Evolutionary conservation across 805 yeast species (phyloP).

Genomic region (Saccharomyces jurei): DNA sequence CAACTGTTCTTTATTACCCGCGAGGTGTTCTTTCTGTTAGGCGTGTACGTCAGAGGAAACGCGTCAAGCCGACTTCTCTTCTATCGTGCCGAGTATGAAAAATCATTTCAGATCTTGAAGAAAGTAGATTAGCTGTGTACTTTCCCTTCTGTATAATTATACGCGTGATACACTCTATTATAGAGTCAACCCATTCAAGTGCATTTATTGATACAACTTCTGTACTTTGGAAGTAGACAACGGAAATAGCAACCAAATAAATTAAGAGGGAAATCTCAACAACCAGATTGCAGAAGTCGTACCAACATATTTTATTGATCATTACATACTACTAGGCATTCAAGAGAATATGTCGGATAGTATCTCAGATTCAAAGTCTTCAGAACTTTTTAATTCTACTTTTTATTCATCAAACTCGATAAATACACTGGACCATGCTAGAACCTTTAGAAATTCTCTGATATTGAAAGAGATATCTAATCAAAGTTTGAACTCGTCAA

Average conservation of each 20-base stretch:
- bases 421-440: constrained; percentile 27
- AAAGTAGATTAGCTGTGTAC: background rate
- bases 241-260: background rate
- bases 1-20: background rate
- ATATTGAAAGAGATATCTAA: constrained; percentile 23
- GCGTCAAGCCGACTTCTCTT: background rate
- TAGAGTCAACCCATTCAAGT: background rate
- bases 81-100: background rate
- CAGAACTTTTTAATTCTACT: constrained; percentile 18
- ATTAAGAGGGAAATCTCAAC: background rate
- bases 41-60: background rate
- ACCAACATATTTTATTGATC: background rate
- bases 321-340: background rate
- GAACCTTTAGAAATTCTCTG: constrained; percentile 28
- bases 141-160: background rate
- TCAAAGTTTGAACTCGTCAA: constrained; percentile 6
- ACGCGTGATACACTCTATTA: background rate
- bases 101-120: background rate
- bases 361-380: constrained; percentile 6
- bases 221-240: background rate
- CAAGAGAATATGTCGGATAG: constrained; percentile 1
- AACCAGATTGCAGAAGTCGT: background rate
- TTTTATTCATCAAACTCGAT: constrained; percentile 26
- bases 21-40: background rate
- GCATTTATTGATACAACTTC: background rate